Base-by-base conservation (phyloP, 208 protist species). In the Crithidia thermophila region DNA sequence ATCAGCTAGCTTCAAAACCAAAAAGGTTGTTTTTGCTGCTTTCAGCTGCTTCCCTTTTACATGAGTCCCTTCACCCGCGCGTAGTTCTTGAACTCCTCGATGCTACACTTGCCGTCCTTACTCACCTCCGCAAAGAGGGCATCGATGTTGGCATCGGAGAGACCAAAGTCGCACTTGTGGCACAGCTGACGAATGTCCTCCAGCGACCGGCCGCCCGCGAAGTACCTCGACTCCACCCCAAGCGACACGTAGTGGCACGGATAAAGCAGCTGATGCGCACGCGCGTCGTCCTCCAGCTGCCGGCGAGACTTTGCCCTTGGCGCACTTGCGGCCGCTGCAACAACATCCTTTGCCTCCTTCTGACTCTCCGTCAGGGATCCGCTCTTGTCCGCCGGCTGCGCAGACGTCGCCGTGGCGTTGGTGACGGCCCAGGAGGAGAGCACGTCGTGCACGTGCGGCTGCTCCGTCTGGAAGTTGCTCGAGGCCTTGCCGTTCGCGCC, bases 31-130 rank as follows among this genome's bases (percentile, higher is more conserved):
- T 64, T 34, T 21, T 3, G 28, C 14, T 2, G 10, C 20, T 49
- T 49, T 37, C 30, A 13, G n/a, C n/a, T n/a, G n/a, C n/a, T 20
- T 50, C 34, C 31, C 6, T 23, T 42, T 59, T 78, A 90, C 72
- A 95, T 76, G 63, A 89, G 87, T 3, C 85, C 81, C 68, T 81
- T 88, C 21, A 72, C 81, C 9, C 79, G 77, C 8, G 88, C 87
- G 23, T 80, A 78, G 62, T 94, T 93, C 73, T 93, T 94, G 70
- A 96, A 94, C 63, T 94, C 85, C 63, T 94, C 91, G 42, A 96
- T 91, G 43, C 87, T 87, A 66, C 86, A 92, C 23, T 61, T 56
- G 10, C 81, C 80, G 63, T 74, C 78, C 28, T 60, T 75, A 21
- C 31, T 57, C 28, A 93, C 79, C n/a, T 55, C 67, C 4, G 16